Evolutionary conservation across 225 moss, liverwort and hornwort genomes (phyloP).

Genomic region (Marchantia polymorpha): DNA sequence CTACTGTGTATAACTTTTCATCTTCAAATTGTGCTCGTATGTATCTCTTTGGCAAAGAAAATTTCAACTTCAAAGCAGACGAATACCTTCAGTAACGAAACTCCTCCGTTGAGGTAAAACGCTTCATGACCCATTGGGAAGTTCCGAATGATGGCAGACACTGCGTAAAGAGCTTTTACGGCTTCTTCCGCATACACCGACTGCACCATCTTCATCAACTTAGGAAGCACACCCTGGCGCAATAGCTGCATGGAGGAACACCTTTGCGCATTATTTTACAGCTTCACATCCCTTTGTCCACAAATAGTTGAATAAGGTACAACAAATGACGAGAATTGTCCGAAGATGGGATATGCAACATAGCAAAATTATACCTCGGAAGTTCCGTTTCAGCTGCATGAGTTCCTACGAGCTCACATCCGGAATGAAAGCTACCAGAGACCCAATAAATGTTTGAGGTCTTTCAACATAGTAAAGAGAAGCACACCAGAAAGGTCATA

Average conservation of each 20-base stretch:
- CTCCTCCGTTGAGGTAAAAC: constrained; percentile 73
- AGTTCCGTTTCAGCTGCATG: neutral
- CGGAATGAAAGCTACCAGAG: neutral
- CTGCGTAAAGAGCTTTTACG: constrained; percentile 80
- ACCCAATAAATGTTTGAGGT: neutral
- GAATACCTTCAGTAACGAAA: constrained; percentile 65
- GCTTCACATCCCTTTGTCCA: neutral
- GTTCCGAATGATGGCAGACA: constrained; percentile 87
- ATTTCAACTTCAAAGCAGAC: neutral
- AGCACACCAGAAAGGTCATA: neutral
- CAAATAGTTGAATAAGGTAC: neutral
- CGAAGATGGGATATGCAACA: neutral
- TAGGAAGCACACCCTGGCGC: constrained; percentile 62
- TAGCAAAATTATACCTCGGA: no score
- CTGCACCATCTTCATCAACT: constrained; percentile 81
- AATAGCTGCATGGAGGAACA: constrained; percentile 46
- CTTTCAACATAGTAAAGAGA: neutral
- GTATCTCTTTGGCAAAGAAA: no score
- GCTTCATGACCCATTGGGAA: constrained; percentile 73
- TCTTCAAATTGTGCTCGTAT: no score
- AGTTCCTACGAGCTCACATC: neutral
- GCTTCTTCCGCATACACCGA: constrained; percentile 67
- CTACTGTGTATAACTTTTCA: no score
- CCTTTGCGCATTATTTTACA: neutral
- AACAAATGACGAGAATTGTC: no score